phyloP scores from a whole-genome alignment of 768 basidiomycete species.

The Phlebiopsis flavidoalba region DNA sequence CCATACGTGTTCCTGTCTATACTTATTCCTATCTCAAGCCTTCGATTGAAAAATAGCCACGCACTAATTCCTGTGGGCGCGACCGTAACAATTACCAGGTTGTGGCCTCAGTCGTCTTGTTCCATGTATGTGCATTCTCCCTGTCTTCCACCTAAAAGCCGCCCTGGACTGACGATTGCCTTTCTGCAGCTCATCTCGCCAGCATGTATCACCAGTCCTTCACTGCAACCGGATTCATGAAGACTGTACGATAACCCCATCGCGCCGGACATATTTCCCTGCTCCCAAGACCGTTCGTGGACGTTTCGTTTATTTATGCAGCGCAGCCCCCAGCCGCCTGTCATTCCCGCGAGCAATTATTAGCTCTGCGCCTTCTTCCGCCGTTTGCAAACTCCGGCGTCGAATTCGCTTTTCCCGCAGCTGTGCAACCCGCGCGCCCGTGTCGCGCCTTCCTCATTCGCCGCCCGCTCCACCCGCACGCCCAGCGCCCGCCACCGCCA shows the following conservation, averaged over 20 bases:
- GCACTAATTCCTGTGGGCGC: background rate
- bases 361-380: background rate
- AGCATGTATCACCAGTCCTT: background rate
- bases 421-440: background rate
- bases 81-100: background rate
- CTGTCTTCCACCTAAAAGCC: background rate
- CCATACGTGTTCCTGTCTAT: background rate
- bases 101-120: background rate
- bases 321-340: background rate
- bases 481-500: background rate
- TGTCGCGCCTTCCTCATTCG: background rate
- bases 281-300: background rate
- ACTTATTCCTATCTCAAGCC: background rate
- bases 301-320: background rate
- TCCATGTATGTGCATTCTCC: background rate
- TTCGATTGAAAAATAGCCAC: background rate
- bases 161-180: background rate
- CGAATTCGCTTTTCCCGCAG: background rate
- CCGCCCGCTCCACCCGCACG: background rate
- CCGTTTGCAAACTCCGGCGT: background rate
- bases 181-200: background rate
- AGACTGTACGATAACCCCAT: conserved; percentile 1
- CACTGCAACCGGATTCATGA: background rate
- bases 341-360: background rate
- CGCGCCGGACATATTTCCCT: background rate